Evolutionary conservation across 352 stramenopile species (phyloP).

Genomic region (Globisporangium nodosum): DNA sequence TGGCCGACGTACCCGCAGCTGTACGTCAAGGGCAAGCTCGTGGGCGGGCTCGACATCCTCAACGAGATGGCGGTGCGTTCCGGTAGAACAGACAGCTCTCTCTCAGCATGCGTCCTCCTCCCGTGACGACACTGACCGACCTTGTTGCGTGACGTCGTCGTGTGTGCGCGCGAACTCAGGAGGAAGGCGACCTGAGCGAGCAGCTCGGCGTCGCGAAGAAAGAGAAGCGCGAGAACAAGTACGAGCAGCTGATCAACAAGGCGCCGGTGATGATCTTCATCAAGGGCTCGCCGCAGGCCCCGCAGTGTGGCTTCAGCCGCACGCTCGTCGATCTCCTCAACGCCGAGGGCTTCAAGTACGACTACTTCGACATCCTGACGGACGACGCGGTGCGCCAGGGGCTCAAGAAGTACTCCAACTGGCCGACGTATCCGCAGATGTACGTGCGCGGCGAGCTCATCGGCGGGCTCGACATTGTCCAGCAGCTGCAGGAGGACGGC

Average conservation of each 20-base stretch:
- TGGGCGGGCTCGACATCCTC: conserved; percentile 94
- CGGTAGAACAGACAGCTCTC: not conserved
- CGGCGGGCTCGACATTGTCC: conserved; percentile 96
- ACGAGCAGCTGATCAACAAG: conserved; percentile 87
- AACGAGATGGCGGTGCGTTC: conserved; percentile 86
- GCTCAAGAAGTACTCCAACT: conserved; percentile 97
- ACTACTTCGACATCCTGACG: conserved; percentile 96
- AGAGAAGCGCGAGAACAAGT: conserved; percentile 80
- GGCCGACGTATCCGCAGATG: conserved; percentile 97
- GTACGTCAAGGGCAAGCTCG: conserved; percentile 92
- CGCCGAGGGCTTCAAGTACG: conserved; percentile 88
- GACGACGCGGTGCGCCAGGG: conserved; percentile 96
- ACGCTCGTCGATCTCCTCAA: conserved; percentile 94
- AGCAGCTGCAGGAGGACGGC: conserved; percentile 91
- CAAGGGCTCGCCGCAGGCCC: conserved; percentile 91
- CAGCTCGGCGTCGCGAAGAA: conserved; percentile 90
- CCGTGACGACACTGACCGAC: not conserved
- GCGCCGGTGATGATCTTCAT: conserved; percentile 98
- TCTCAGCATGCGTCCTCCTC: not conserved
- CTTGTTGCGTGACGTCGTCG: too few relatives aligned
- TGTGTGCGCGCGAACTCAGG: conserved; percentile 12
- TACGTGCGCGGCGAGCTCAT: conserved; percentile 97
- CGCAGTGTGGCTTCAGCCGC: conserved; percentile 95
- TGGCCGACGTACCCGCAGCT: conserved; percentile 98
- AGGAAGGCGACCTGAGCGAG: conserved; percentile 85